A percentile compares a stretch with the other conserved stretches of the same genome.
phyloP scores from a whole-genome alignment of 129 eudicot species.

The Heracleum sosnowskyi region DNA sequence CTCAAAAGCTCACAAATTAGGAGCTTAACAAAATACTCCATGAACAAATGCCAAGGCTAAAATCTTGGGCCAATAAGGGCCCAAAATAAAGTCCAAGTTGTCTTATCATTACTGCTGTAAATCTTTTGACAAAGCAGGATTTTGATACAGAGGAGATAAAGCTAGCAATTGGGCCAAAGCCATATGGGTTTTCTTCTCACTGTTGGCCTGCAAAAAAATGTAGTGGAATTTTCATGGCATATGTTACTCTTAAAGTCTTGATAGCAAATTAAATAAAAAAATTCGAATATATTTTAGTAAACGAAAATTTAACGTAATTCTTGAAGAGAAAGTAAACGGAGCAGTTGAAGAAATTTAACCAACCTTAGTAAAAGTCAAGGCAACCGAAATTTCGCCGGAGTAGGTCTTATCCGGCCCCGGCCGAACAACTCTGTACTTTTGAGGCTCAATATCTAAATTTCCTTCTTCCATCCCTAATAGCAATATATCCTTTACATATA shows the following conservation, averaged over 20 bases:
- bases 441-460: not conserved
- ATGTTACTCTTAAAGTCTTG: no score
- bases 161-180: slow-evolving; percentile 1
- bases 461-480: slow-evolving; percentile 14
- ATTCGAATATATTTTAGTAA: no score
- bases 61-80: not conserved
- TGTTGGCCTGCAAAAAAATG: not conserved
- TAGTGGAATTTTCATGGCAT: no score
- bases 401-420: slow-evolving; percentile 14
- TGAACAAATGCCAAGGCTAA: not conserved
- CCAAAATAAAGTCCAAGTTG: not conserved
- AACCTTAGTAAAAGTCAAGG: slow-evolving; percentile 19
- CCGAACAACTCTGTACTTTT: slow-evolving; percentile 17
- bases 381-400: slow-evolving; percentile 23
- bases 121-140: not conserved
- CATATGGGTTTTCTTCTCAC: not conserved
- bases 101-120: not conserved
- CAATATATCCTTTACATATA: slow-evolving; percentile 18
- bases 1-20: not conserved
- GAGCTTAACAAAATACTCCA: not conserved
- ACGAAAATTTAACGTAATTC: no score
- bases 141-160: not conserved
- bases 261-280: no score
- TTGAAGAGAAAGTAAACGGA: not conserved
- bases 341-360: not conserved